phyloP scores from a whole-genome alignment of 2,329 filamentous ascomycete species.

The Pseudogymnoascus sp. region DNA sequence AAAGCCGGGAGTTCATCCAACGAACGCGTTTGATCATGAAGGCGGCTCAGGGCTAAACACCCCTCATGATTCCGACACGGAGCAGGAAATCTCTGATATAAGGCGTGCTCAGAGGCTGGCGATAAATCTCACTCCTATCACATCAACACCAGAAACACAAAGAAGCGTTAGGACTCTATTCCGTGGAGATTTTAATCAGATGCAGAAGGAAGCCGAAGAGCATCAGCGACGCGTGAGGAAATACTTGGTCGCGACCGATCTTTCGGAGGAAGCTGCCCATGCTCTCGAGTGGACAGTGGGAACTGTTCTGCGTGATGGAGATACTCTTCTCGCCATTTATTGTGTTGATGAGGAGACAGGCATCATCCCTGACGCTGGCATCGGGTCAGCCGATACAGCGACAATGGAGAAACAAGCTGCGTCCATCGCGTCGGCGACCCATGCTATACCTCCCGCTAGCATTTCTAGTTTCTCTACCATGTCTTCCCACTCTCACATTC shows the following conservation, averaged over 20 bases:
- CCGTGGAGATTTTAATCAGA: conserved; percentile 72
- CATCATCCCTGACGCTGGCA: conserved; percentile 33
- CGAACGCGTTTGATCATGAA: conserved; percentile 72
- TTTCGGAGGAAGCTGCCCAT: conserved; percentile 90
- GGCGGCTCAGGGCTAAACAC: conserved; percentile 42
- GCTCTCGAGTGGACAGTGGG: conserved; percentile 97
- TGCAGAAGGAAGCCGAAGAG: conserved; percentile 70
- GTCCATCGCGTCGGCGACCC: conserved; percentile 53
- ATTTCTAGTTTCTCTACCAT: neutral
- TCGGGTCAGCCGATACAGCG: conserved; percentile 53
- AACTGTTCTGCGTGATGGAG: conserved; percentile 86
- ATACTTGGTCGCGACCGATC: conserved; percentile 90
- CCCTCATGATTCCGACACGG: conserved; percentile 74
- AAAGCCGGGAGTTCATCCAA: conserved; percentile 63
- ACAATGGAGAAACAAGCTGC: conserved; percentile 70
- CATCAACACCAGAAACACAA: conserved; percentile 66
- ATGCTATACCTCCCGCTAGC: neutral
- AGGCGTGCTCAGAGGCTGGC: conserved; percentile 79
- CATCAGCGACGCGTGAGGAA: conserved; percentile 73
- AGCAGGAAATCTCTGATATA: conserved; percentile 76
- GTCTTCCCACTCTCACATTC: neutral
- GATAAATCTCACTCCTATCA: conserved; percentile 71
- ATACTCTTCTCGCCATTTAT: conserved; percentile 88
- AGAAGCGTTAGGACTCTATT: conserved; percentile 85
- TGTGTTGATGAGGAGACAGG: conserved; percentile 82